Evolutionary conservation across 176 grass and related monocot genomes (phyloP).

Genomic region (bread wheat (Triticum aestivum)): DNA sequence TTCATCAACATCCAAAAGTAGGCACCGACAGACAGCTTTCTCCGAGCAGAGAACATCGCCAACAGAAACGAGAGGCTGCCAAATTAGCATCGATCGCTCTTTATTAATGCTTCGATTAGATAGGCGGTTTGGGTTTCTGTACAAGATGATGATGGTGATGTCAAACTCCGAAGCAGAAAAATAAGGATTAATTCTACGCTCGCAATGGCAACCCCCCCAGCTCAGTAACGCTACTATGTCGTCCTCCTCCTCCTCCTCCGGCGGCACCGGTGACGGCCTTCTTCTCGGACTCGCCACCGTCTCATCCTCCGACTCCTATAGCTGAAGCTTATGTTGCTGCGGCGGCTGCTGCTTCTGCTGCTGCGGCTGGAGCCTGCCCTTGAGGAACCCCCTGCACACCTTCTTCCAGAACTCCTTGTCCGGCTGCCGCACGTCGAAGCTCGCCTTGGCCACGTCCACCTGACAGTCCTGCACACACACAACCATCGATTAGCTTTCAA

Average conservation of each 20-base stretch:
- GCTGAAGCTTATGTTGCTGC: not conserved
- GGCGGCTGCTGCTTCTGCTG: not conserved
- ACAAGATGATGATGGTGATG: conserved; percentile 12
- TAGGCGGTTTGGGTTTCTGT: conserved; percentile 27
- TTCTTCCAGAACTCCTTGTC: conserved; percentile 79
- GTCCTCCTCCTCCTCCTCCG: not conserved
- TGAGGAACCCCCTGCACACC: conserved; percentile 80
- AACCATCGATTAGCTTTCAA: too few species aligned
- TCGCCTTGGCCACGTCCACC: conserved; percentile 63
- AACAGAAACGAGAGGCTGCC: too few species aligned
- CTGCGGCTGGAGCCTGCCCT: conserved; percentile 51
- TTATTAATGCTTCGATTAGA: conserved; percentile 38
- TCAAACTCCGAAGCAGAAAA: conserved; percentile 38
- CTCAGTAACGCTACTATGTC: not conserved
- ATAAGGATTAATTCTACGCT: conserved; percentile 35
- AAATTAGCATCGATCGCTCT: not conserved
- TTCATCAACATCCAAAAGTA: not conserved
- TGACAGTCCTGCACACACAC: conserved; percentile 33
- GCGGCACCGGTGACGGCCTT: not conserved
- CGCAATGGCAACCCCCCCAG: not conserved
- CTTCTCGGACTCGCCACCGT: not conserved
- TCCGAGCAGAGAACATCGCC: not conserved
- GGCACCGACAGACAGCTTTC: too few species aligned
- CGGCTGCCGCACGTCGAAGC: conserved; percentile 52
- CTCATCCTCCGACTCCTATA: conserved; percentile 13